phyloP scores from a whole-genome alignment of 805 yeast species.

The Komagataella phaffii region DNA sequence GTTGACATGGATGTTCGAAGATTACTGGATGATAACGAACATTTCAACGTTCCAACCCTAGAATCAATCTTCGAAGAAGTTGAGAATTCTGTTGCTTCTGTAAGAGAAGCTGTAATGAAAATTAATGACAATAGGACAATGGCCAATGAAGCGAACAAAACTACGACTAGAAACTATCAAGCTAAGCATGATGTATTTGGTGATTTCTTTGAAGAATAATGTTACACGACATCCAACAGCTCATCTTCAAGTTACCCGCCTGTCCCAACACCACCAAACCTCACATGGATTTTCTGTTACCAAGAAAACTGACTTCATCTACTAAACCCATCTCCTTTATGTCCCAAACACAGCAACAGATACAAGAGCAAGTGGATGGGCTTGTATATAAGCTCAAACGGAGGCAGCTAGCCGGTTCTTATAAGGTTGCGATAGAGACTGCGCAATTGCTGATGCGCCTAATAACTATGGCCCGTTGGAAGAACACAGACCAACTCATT shows the following conservation, averaged over 20 bases:
- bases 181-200: background rate
- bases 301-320: background rate
- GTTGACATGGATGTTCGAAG: conserved; percentile 11
- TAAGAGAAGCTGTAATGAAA: conserved; percentile 5
- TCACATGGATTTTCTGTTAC: background rate
- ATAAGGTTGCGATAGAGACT: conserved; percentile 72
- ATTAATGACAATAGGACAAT: background rate
- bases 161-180: background rate
- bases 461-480: conserved; percentile 84
- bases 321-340: background rate
- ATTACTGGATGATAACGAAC: conserved; percentile 14
- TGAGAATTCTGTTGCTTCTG: conserved; percentile 23
- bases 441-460: conserved; percentile 81
- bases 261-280: background rate
- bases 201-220: background rate
- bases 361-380: conserved; percentile 15
- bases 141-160: background rate
- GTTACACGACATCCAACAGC: background rate
- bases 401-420: conserved; percentile 73
- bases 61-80: conserved; percentile 20
- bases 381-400: conserved; percentile 50
- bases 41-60: conserved; percentile 14
- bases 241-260: background rate
- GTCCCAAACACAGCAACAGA: conserved; percentile 1
- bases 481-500: conserved; percentile 59